Base-by-base conservation (phyloP, 2,329 filamentous ascomycete species). In the Alternaria novae-zelandiae region DNA sequence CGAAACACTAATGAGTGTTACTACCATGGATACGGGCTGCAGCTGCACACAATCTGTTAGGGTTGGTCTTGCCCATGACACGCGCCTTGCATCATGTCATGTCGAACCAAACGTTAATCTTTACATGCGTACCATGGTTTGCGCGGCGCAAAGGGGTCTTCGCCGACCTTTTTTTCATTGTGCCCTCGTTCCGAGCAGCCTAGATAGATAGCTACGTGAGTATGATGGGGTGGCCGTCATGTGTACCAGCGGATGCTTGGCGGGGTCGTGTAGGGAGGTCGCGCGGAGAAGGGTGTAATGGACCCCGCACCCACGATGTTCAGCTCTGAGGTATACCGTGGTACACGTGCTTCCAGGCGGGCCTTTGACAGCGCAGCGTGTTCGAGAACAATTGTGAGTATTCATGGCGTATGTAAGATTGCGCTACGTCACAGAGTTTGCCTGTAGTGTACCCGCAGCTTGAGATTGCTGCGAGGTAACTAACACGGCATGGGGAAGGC, bases 1-100 rank as follows among this genome's bases (percentile, higher is more conserved):
- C 49, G 49, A 53, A 41, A 53, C 49, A 53, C 49, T 53, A 53
- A 53, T 53, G 3, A 4, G 4, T 36, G 32, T 53, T 5, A 36
- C 28, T 63, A 63, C 60, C 60, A 59, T 63, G 60, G 60, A 21
- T 28, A 26, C 13, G 26, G 6, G 28, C 20, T 59, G 57, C 43
- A 54, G 46, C 28, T 36, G 23, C 23, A 20, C 30, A 41, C 36
- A 41, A 41, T 41, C 4, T 41, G 36, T 11, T 41, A 41, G 15
- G 32, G 1, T 41, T 1, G 15, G n/a, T 41, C 36, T 3, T 41
- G 17, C 21, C 43, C 46, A 51, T 57, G 61, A 51, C 61, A 60
- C 59, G 55, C 57, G 49, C 32, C 55, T 58, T 62, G 60, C 60
- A 62, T 58, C 60, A 54, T 59, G 59, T 54, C 54, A 62, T 36